These are phyloP conservation scores for Candida silvatica DNA, from an alignment of 805 yeast species.

Conservation along the genomic window DNA sequence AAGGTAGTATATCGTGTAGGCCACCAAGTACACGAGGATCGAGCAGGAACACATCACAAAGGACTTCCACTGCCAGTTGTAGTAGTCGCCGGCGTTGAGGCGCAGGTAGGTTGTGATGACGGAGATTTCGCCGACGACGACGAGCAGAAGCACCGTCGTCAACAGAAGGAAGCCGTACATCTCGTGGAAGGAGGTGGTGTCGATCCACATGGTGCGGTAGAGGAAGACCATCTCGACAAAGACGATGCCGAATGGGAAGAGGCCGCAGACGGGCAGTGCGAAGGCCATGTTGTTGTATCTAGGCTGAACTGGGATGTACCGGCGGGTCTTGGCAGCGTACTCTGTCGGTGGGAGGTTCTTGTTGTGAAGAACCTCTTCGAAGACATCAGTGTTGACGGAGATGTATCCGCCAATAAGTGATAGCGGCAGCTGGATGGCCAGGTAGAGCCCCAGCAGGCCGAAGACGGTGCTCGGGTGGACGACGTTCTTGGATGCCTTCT, in stretches of 20 bases:
- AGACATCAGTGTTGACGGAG: slow-evolving; percentile 18
- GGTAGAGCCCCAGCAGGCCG: slow-evolving; percentile 43
- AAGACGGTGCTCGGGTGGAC: slow-evolving; percentile 48
- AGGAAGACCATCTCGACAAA: slow-evolving; percentile 69
- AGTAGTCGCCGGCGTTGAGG: slow-evolving; percentile 39
- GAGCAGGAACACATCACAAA: slow-evolving; percentile 62
- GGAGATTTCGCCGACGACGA: slow-evolving; percentile 64
- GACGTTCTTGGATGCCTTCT: slow-evolving; percentile 62
- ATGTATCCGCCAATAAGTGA: slow-evolving; percentile 63
- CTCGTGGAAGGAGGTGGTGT: slow-evolving; percentile 53
- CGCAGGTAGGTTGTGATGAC: slow-evolving; percentile 61
- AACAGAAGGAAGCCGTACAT: slow-evolving; percentile 70
- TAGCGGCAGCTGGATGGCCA: slow-evolving; percentile 64
- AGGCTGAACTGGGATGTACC: slow-evolving; percentile 29
- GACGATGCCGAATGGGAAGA: slow-evolving; percentile 73
- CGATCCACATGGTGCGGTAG: slow-evolving; percentile 72
- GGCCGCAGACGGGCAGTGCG: slow-evolving; percentile 47
- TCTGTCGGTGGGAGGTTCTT: slow-evolving; percentile 5
- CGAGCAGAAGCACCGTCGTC: slow-evolving; percentile 47
- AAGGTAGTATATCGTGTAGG: slow-evolving; percentile 63
- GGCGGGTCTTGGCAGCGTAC: slow-evolving; percentile 3
- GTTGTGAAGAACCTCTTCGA: slow-evolving; percentile 9
- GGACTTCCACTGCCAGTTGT: slow-evolving; percentile 79
- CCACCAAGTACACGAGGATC: slow-evolving; percentile 61
- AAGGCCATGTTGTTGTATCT: slow-evolving; percentile 22